Evolutionary conservation across 2,329 filamentous ascomycete genomes (phyloP).

Genomic region (Trichoderma endophyticum): DNA sequence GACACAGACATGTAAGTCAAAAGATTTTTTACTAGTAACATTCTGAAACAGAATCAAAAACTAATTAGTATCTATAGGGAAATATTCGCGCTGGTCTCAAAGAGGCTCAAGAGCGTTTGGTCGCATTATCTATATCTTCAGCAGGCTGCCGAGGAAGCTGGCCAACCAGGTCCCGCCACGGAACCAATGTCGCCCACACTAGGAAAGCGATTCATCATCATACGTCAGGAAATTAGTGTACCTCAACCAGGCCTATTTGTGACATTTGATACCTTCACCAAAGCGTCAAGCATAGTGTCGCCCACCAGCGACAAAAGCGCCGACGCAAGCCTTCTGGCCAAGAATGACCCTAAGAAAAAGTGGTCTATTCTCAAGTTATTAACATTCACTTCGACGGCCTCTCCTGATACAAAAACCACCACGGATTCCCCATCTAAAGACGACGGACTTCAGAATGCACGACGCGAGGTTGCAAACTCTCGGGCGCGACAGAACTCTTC

Average conservation of each 20-base stretch:
- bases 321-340: constrained; percentile 28
- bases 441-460: constrained; percentile 49
- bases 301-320: constrained; percentile 26
- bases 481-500: constrained; percentile 33
- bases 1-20: constrained; percentile 63
- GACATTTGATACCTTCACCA: constrained; percentile 48
- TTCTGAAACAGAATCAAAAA: neutral
- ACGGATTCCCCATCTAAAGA: constrained; percentile 28
- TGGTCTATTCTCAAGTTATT: constrained; percentile 65
- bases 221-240: constrained; percentile 66
- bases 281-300: constrained; percentile 26
- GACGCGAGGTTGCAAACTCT: constrained; percentile 49
- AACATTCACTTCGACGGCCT: constrained; percentile 38
- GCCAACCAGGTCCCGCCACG: constrained; percentile 63
- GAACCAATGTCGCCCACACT: constrained; percentile 82
- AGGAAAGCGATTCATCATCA: constrained; percentile 81
- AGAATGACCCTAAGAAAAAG: constrained; percentile 51
- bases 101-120: constrained; percentile 71
- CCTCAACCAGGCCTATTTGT: constrained; percentile 47
- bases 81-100: constrained; percentile 65
- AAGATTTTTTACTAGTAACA: neutral
- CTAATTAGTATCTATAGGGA: constrained; percentile 46
- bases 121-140: constrained; percentile 75
- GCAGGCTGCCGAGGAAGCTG: constrained; percentile 57
- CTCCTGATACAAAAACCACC: neutral